Conservation (phyloP, 1,284 basidiomycete genomes). For the Testicularia cyperi region DNA sequence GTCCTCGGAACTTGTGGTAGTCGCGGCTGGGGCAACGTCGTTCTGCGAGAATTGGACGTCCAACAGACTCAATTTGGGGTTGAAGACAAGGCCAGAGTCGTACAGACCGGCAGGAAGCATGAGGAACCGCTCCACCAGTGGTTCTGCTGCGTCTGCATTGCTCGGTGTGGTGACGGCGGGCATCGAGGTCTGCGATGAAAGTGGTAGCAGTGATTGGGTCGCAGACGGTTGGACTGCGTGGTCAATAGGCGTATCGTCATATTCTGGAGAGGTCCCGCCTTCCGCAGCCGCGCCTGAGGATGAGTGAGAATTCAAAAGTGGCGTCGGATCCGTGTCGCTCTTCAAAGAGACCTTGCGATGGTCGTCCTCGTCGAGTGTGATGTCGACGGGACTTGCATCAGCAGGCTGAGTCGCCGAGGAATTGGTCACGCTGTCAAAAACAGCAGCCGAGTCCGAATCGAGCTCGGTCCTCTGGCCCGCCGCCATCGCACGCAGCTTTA, state of each 20-base stretch:
- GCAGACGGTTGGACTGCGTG: too few species aligned
- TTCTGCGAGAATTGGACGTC: too few species aligned
- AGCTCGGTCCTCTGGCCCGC: slow-evolving; percentile 8
- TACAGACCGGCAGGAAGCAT: slow-evolving; percentile 20
- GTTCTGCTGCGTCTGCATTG: too few species aligned
- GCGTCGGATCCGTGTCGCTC: too few species aligned
- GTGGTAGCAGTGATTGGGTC: too few species aligned
- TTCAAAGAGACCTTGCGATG: slow-evolving; percentile 25
- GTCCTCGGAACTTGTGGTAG: too few species aligned
- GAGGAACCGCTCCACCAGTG: too few species aligned
- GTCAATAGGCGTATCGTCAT: neutral
- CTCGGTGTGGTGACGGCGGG: too few species aligned
- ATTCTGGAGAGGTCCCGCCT: slow-evolving; percentile 11
- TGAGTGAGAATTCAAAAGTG: too few species aligned
- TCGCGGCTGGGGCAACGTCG: neutral
- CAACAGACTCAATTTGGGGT: too few species aligned
- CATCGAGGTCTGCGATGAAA: too few species aligned
- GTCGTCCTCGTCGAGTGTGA: slow-evolving; percentile 30
- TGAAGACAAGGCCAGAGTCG: slow-evolving; percentile 31
- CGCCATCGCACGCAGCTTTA: slow-evolving; percentile 19
- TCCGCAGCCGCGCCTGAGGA: too few species aligned
- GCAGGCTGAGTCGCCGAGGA: neutral
- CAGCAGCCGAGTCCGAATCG: slow-evolving; percentile 3
- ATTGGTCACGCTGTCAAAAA: neutral
- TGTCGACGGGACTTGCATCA: slow-evolving; percentile 20